Percentiles rank a stretch among this genome's conserved stretches.
Evolutionary conservation across 345 rosid genomes (phyloP).

Genomic region (Populus pruinosa): DNA sequence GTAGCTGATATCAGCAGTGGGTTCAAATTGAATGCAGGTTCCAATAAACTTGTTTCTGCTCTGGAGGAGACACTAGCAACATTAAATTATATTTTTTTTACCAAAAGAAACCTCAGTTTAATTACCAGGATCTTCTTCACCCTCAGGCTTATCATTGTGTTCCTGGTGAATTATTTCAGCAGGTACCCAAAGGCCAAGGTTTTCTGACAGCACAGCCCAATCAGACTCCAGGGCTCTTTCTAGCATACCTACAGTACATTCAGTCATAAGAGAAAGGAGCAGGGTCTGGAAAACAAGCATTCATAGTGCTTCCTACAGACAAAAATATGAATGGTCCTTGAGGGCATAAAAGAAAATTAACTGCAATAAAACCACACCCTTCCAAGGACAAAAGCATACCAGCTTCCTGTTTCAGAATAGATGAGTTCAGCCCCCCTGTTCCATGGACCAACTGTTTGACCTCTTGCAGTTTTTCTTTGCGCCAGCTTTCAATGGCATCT

Average conservation of each 20-base stretch:
- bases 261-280: conserved; percentile 2
- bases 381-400: conserved; percentile 37
- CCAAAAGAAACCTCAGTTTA: conserved; percentile 12
- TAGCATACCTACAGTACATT: conserved; percentile 48
- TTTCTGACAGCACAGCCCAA: conserved; percentile 76
- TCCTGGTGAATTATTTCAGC: conserved; percentile 55
- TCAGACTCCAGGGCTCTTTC: conserved; percentile 70
- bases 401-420: conserved; percentile 61
- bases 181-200: conserved; percentile 90
- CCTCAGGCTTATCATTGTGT: conserved; percentile 88
- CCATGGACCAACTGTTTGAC: conserved; percentile 47
- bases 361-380: conserved; percentile 7
- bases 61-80: not conserved
- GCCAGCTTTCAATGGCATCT: conserved; percentile 92
- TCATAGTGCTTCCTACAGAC: not conserved
- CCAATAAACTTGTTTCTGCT: not conserved
- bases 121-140: conserved; percentile 69
- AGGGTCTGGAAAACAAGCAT: not conserved
- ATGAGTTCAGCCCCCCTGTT: conserved; percentile 43
- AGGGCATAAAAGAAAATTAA: conserved; percentile 7
- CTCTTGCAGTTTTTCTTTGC: conserved; percentile 69
- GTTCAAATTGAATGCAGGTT: not conserved
- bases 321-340: not conserved
- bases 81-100: not conserved
- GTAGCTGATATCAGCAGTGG: not conserved